Evolutionary conservation across 1,284 basidiomycete genomes (phyloP), one percentile per base, ranked within the genome.

Genomic region (Ceratobasidium sp.): DNA sequence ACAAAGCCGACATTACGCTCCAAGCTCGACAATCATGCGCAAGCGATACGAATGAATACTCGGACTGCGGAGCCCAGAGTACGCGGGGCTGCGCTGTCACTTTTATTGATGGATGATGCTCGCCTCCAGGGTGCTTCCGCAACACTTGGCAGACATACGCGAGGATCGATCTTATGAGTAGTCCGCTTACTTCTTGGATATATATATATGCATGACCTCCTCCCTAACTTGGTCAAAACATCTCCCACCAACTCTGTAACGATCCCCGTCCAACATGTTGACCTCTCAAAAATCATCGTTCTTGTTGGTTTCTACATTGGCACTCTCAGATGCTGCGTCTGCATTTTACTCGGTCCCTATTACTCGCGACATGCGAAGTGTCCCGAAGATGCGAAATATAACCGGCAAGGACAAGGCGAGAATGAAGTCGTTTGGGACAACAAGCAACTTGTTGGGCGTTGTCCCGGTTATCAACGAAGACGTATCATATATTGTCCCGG

Each of bases 381-480:
- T 52, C 14, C 6, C 46, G 2, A 65, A 41, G 18, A 52, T 65
- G 45, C 26, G 32, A 32, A 52, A 52, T 9, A 52, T 65, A 26
- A 39, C 46, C 16, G 32, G 32, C 3, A 48, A 36, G 32, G 61
- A 65, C 30, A 45, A 41, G 30, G 48, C 61, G 1, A 50, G 61
- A n/a, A 34, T 52, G 18, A 65, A 65, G 45, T 46, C 61, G 18
- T 65, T 65, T 28, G n/a, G 30, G 28, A 34, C 12, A 23, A 52
- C 61, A 12, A 36, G 4, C 4, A 39, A 26, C n/a, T 30, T 65
- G 3, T 39, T 34, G 26, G 61, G 61, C 52, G 61, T 65, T 1
- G 61, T 65, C 28, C 61, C 61, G 2, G 46, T 45, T 4, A 28
- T 65, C n/a, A 65, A 65, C 46, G 41, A 65, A 14, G 61, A 65